Evolutionary conservation across 2,329 filamentous ascomycete genomes (phyloP), one percentile per base, ranked within the genome.

Genomic region (Biscogniauxia mediterranea): DNA sequence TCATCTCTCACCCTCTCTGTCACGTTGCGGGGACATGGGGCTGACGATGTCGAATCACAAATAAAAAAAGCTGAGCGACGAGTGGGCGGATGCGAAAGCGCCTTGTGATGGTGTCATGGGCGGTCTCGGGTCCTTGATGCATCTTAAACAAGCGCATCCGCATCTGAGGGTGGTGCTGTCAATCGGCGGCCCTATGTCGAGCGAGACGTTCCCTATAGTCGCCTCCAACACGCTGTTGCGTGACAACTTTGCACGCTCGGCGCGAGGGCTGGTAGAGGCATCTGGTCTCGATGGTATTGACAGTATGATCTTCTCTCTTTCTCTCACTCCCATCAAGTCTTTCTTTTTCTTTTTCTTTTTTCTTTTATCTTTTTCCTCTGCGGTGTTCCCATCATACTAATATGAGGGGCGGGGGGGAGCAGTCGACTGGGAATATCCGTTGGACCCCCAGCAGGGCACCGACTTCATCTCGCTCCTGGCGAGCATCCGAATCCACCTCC

Each of bases 351-450:
- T 6, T 13, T 9, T 32, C 7, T 9, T 4, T 23, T 59, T 32
- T 28, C 26, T 28, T 28, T 4, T 8, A n/a, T 8, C 26, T 28
- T 13, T 13, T 32, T 32, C 7, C 11, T 32, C 23, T 32, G 28
- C 11, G 19, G 20, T 42, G 28, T 5, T 19, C 55, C 25, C 26
- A 42, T 19, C 23, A 54, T 13, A 38, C 60, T 63, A 54, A 64
- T 64, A 55, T 2, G 51, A 61, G 13, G 56, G 23, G 23, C 2
- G 23, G 23, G 23, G 23, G 23, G 7, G 25, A 46, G 42, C 61
- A 94, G 91, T 95, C 72, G 88, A 90, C 69, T 95, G 91, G 91
- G 88, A 92, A 72, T 90, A 92, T 68, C 91, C 91, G 1, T 82
- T 82, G 58, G 81, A 89, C 71, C 73, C 80, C 1, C 79, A 86